Evolutionary conservation across 768 basidiomycete species (phyloP), one percentile per base, ranked within the genome.

Genomic region (Psilocybe cubensis): DNA sequence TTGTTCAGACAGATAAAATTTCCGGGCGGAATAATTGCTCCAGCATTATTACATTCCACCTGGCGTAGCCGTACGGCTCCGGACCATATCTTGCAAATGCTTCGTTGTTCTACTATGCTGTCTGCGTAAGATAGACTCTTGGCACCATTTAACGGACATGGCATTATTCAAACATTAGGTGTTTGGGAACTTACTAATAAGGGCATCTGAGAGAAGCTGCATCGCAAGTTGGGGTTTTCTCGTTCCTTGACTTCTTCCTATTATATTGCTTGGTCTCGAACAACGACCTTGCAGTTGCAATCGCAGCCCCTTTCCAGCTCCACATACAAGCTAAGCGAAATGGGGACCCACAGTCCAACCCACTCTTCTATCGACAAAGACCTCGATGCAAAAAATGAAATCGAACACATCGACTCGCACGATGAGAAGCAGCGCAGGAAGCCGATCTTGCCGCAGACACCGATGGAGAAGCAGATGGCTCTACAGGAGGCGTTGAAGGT

Each of bases 401-500:
- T 27, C 20, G n/a, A 29, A 28, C 35, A 38, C 35, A n/a, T 38
- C 6, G 12, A 38, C 5, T n/a, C 12, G 12, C 5, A 11, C 4
- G 7, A 38, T 38, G 35, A 38, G 12, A 29, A n/a, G n/a, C n/a
- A 29, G 23, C 35, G 18, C 8, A 3, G 17, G 27, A 25, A 28
- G 17, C 11, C 42, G 2, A 27, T 56, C 14, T 18, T 47, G 42
- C 66, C 66, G 14, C 67, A 63, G 64, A 74, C 75, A 6, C 78
- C 78, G 0, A 61, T 70, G 58, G 79, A 80, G 59, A 71, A 74
- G 54, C 75, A 77, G 60, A 59, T 64, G 20, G 77, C 74, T 18
- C 68, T 81, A 38, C 67, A 71, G 21, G 74, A 70, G 18, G 79
- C 79, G 17, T 61, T 78, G 35, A 68, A 71, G 56, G 60, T 78